phyloP scores from a whole-genome alignment of 768 basidiomycete genomes.

The Asterophora lycoperdoides region DNA sequence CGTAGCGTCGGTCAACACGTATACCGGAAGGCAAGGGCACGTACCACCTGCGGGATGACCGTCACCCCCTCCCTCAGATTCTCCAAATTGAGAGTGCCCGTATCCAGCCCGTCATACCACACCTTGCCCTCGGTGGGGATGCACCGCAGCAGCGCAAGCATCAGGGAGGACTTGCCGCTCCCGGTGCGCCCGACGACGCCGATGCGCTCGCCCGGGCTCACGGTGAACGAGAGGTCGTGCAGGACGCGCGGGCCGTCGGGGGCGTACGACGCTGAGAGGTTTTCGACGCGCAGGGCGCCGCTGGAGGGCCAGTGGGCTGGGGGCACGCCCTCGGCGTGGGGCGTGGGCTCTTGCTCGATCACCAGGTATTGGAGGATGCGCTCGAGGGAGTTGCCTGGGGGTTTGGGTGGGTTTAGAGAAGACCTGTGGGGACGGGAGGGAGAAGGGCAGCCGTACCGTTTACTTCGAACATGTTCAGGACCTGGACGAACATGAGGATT shows the following conservation, averaged over 20 bases:
- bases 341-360: conserved; percentile 51
- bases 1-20: no score
- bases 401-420: no score
- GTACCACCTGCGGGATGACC: conserved; percentile 48
- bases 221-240: conserved; percentile 42
- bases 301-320: conserved; percentile 60
- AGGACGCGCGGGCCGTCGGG: conserved; percentile 16
- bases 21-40: conserved; percentile 7
- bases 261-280: conserved; percentile 47
- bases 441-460: conserved; percentile 26
- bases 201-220: conserved; percentile 50
- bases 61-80: conserved; percentile 52
- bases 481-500: conserved; percentile 44
- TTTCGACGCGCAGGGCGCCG: conserved; percentile 7
- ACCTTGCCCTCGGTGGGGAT: conserved; percentile 53
- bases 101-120: conserved; percentile 49
- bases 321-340: conserved; percentile 36
- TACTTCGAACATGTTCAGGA: conserved; percentile 40
- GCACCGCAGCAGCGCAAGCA: conserved; percentile 50
- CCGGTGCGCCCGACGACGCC: conserved; percentile 35
- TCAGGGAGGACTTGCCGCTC: conserved; percentile 42
- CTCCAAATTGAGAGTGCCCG: conserved; percentile 46
- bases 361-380: conserved; percentile 61
- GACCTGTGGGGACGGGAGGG: background rate
- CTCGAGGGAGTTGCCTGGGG: conserved; percentile 42